Percentiles rank a stretch among this genome's conserved stretches.
These are phyloP conservation scores for Scytalidium lignicola DNA, from an alignment of 2,329 filamentous ascomycete genomes.

Conservation along the genomic window DNA sequence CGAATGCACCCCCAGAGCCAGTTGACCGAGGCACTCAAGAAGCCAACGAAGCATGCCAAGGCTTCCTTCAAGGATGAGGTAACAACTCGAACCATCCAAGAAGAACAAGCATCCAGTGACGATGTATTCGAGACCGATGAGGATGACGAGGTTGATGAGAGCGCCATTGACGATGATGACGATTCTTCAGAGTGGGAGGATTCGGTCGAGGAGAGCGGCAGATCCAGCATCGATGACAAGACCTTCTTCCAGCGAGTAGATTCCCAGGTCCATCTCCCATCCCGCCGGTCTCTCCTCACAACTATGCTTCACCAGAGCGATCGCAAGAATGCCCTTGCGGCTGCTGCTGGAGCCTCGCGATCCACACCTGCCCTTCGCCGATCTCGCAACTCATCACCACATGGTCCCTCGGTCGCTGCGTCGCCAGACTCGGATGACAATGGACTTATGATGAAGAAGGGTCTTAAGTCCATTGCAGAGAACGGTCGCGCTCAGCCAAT, in stretches of 20 bases:
- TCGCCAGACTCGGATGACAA: conserved; percentile 34
- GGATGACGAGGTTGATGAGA: conserved; percentile 71
- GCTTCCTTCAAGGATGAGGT: conserved; percentile 78
- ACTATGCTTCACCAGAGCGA: conserved; percentile 80
- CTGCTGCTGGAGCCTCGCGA: conserved; percentile 48
- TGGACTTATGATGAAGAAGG: conserved; percentile 43
- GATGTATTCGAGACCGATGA: conserved; percentile 56
- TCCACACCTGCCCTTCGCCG: conserved; percentile 50
- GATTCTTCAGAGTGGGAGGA: conserved; percentile 54
- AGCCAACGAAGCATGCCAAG: conserved; percentile 55
- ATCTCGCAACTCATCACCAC: conserved; percentile 63
- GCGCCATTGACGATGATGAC: conserved; percentile 70
- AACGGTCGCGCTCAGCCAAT: conserved; percentile 70
- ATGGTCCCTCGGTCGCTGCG: conserved; percentile 57
- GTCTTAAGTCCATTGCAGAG: conserved; percentile 31
- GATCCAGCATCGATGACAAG: conserved; percentile 76
- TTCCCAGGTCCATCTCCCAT: conserved; percentile 78
- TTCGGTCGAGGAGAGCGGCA: conserved; percentile 74
- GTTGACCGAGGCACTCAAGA: conserved; percentile 46
- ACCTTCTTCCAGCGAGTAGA: conserved; percentile 86
- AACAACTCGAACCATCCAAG: conserved; percentile 60
- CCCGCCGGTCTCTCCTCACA: conserved; percentile 82
- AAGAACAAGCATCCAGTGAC: conserved; percentile 44
- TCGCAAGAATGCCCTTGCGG: conserved; percentile 63
- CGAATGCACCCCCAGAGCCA: conserved; percentile 45